A percentile compares a stretch with the other conserved stretches of the same genome.
phyloP scores from a whole-genome alignment of 768 basidiomycete genomes.

The Lentinula sp. region DNA sequence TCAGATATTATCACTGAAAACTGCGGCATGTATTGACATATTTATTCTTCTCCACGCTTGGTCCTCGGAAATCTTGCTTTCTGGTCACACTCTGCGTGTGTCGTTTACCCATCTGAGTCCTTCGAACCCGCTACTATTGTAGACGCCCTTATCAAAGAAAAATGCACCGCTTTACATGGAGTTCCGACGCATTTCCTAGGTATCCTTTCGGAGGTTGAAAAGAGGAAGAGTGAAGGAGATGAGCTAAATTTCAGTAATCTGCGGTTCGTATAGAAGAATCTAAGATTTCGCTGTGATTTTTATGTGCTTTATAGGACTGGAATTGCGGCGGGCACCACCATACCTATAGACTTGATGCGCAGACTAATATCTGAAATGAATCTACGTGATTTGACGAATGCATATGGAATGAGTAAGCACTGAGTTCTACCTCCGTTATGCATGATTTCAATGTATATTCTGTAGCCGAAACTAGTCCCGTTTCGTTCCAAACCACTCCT shows the following conservation, averaged over 20 bases:
- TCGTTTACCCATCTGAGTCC: constrained; percentile 68
- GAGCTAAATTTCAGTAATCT: constrained; percentile 42
- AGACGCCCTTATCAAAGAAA: constrained; percentile 60
- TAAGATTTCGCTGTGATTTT: neutral
- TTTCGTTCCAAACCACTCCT: constrained; percentile 75
- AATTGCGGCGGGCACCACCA: constrained; percentile 73
- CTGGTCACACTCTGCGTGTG: constrained; percentile 66
- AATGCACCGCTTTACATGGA: constrained; percentile 75
- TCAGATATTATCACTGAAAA: constrained; percentile 16
- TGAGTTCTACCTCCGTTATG: neutral
- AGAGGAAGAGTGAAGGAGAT: constrained; percentile 39
- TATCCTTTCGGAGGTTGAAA: constrained; percentile 61
- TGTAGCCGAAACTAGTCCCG: constrained; percentile 77
- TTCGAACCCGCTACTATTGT: constrained; percentile 64
- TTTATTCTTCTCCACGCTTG: constrained; percentile 41
- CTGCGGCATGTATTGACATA: constrained; percentile 8
- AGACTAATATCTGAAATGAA: constrained; percentile 62
- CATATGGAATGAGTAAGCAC: constrained; percentile 82
- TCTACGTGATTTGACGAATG: constrained; percentile 64
- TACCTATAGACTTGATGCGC: constrained; percentile 79
- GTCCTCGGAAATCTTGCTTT: constrained; percentile 77
- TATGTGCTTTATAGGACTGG: constrained; percentile 49
- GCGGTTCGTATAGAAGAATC: constrained; percentile 33
- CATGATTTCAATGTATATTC: neutral
- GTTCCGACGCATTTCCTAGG: constrained; percentile 85